phyloP scores from a whole-genome alignment of 106 monocot genomes.

The Dendrobium nobile region DNA sequence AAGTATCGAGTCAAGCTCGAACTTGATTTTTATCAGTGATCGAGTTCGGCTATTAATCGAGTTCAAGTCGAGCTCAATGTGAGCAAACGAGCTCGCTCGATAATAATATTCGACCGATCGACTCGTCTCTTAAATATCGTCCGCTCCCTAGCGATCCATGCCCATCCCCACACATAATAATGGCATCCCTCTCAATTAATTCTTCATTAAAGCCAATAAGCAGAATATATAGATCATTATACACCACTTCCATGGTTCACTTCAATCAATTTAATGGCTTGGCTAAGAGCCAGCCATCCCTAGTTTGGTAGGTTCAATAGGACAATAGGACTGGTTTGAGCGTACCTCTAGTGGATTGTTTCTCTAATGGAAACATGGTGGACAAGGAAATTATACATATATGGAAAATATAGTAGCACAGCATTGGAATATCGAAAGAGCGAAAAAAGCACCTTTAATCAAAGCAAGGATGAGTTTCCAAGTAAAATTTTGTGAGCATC shows the following conservation, averaged over 20 bases:
- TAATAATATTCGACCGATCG: too few relatives aligned
- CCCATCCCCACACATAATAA: too few relatives aligned
- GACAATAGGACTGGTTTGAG: neutral
- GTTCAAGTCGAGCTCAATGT: too few relatives aligned
- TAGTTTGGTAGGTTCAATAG: neutral
- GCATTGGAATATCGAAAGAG: too few relatives aligned
- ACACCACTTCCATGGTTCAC: neutral
- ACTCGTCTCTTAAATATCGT: too few relatives aligned
- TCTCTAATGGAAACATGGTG: neutral
- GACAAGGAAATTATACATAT: neutral
- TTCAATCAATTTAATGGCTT: neutral
- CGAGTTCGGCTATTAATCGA: too few relatives aligned
- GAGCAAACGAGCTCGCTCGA: too few relatives aligned
- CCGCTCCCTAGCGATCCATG: too few relatives aligned
- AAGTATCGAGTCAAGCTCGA: too few relatives aligned
- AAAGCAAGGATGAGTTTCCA: neutral
- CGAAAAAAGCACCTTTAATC: neutral
- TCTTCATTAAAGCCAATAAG: neutral
- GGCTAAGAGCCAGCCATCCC: neutral
- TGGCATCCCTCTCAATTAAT: too few relatives aligned
- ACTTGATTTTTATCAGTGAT: too few relatives aligned
- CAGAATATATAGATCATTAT: neutral
- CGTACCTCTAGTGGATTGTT: neutral
- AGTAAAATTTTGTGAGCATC: neutral
- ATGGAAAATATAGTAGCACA: neutral